These are phyloP conservation scores for Phytophthora vignae DNA, from an alignment of 352 stramenopile species.

Conservation along the genomic window DNA sequence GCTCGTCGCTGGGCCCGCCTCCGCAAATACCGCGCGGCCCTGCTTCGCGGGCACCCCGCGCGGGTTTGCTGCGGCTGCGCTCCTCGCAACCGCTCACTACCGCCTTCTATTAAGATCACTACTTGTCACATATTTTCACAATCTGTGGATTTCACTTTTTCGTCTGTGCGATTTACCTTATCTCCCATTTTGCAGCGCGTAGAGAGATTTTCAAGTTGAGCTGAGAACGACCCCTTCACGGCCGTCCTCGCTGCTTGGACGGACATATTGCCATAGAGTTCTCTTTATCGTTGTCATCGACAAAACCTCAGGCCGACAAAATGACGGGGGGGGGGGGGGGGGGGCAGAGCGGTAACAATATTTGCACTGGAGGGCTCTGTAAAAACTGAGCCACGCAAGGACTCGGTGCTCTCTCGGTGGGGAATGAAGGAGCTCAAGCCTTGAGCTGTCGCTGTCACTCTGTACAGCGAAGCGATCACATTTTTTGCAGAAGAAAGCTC, in stretches of 20 bases:
- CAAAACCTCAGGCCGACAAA: not conserved
- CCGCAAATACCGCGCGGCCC: no score
- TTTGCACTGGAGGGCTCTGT: not conserved
- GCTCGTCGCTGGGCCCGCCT: no score
- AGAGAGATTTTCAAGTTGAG: conserved; percentile 4
- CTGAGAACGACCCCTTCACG: not conserved
- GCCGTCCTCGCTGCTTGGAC: not conserved
- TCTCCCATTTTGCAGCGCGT: conserved; percentile 6
- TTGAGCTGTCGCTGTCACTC: not conserved
- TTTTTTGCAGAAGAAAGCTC: conserved; percentile 7
- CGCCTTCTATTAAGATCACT: no score
- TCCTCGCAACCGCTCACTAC: no score
- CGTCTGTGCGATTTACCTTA: no score
- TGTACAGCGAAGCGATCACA: not conserved
- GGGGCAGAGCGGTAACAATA: not conserved
- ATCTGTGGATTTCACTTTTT: no score
- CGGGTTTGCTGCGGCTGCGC: no score
- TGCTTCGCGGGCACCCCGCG: no score
- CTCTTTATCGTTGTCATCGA: not conserved
- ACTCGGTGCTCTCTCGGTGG: not conserved
- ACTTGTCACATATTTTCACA: no score
- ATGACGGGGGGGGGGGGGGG: conserved; percentile 9
- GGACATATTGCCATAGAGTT: conserved; percentile 24
- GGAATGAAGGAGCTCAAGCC: not conserved
- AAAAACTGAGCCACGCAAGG: conserved; percentile 13